phyloP scores from a whole-genome alignment of 805 yeast species.

The Ogataea zsoltii region DNA sequence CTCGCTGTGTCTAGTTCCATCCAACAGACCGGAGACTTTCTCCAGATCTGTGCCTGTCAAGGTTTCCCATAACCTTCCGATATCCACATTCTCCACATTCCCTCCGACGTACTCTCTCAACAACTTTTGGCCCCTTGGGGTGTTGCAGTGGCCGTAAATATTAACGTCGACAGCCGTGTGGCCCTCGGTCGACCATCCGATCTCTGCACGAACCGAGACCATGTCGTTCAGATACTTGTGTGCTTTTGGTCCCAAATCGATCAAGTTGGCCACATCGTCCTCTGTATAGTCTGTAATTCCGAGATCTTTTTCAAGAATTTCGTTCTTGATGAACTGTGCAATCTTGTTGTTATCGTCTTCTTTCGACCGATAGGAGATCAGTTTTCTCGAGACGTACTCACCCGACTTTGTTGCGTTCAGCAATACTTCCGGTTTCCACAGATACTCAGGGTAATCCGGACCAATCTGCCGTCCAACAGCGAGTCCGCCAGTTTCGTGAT shows the following conservation, averaged over 20 bases:
- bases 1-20: slow-evolving; percentile 47
- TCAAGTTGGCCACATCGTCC: slow-evolving; percentile 51
- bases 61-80: slow-evolving; percentile 71
- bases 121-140: slow-evolving; percentile 41
- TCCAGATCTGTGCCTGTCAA: slow-evolving; percentile 50
- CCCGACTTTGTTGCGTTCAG: slow-evolving; percentile 74
- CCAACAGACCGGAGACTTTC: slow-evolving; percentile 49
- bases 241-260: slow-evolving; percentile 35
- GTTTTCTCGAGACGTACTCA: slow-evolving; percentile 57
- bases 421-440: slow-evolving; percentile 83
- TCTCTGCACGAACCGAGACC: slow-evolving; percentile 78
- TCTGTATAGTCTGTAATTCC: slow-evolving; percentile 61
- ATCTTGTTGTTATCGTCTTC: slow-evolving; percentile 34
- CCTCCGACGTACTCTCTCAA: slow-evolving; percentile 60
- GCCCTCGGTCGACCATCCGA: slow-evolving; percentile 97
- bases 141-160: slow-evolving; percentile 77
- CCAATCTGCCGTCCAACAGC: slow-evolving; percentile 81
- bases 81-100: slow-evolving; percentile 82
- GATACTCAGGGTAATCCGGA: slow-evolving; percentile 73
- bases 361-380: slow-evolving; percentile 31
- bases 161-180: slow-evolving; percentile 96
- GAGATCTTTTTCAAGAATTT: slow-evolving; percentile 61
- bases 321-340: slow-evolving; percentile 48
- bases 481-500: slow-evolving; percentile 95
- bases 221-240: slow-evolving; percentile 61